Evolutionary conservation across 306 rosid species (phyloP), one percentile per base, ranked within the genome.

Genomic region (Quillaja saponaria): DNA sequence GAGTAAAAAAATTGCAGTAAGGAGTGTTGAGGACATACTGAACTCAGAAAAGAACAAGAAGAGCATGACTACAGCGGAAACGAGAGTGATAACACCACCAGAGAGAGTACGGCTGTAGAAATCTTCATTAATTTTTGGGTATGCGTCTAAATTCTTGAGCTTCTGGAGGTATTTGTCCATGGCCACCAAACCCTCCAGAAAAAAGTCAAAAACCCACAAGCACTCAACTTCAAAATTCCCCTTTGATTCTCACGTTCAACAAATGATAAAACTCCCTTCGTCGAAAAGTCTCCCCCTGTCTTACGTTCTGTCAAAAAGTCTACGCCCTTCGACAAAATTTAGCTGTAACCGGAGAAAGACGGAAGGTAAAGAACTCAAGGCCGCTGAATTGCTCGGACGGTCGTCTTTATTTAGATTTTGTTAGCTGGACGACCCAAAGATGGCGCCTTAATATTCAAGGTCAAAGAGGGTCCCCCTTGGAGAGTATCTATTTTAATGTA

Each of bases 51-150:
- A 41, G 76, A 90, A 85, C 13, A 90, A 87, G 61, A 87, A 81
- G 56, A 90, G 81, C 82, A 87, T 85, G 62, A 85, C 66, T 28
- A 82, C 33, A 64, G 85, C 84, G 59, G 97, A 83, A 10, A 82
- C 77, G 50, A 91, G 42, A 55, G 97, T 91, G 73, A 91, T 77
- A n/a, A 91, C 14, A 13, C 97, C 97, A 8, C 97, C 97, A 60
- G 97, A 79, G 59, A 91, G 84, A 6, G 96, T 85, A 8, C 97
- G 97, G 61, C 59, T 83, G 67, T 77, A 85, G 67, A 85, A 91
- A 78, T 91, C 97, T 49, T 91, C 97, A 64, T 91, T 91, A 77
- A 91, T 77, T 85, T 91, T 91, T 14, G 97, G 97, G 80, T 87
- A 87, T 1, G 95, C 97, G 13, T 91, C 97, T 76, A 91, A 81